A percentile compares a stretch with the other conserved stretches of the same genome.
phyloP scores from a whole-genome alignment of 768 basidiomycete genomes.

The Naematelia aurantialba region DNA sequence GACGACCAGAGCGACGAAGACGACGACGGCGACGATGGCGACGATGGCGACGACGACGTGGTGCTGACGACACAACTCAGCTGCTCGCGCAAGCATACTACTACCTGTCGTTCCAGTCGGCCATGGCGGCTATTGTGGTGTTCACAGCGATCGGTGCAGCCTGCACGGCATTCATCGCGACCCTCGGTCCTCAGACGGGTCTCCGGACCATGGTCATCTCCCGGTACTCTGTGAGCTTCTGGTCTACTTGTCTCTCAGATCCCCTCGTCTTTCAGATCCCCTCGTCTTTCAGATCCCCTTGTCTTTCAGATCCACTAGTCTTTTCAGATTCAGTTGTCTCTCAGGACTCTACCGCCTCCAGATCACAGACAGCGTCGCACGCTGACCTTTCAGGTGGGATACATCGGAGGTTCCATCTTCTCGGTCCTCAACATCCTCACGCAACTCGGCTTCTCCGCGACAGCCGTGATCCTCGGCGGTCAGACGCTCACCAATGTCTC shows the following conservation, averaged over 20 bases:
- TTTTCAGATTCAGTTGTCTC: conserved; percentile 44
- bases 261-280: conserved; percentile 53
- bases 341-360: too few relatives aligned
- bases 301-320: conserved; percentile 51
- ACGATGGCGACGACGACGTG: background rate
- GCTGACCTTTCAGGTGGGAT: conserved; percentile 48
- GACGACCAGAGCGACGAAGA: background rate
- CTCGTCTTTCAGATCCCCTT: conserved; percentile 10
- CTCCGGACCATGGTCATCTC: conserved; percentile 58
- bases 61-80: background rate
- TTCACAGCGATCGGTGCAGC: conserved; percentile 55
- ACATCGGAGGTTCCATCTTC: conserved; percentile 56
- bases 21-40: background rate
- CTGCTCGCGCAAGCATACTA: conserved; percentile 55
- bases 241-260: too few relatives aligned
- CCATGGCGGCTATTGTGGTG: conserved; percentile 55
- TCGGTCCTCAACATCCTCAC: conserved; percentile 59
- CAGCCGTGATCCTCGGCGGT: conserved; percentile 58
- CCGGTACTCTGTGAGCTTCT: conserved; percentile 8
- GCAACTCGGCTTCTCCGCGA: conserved; percentile 57
- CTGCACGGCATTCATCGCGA: conserved; percentile 57
- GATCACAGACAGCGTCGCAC: background rate
- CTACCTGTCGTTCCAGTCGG: conserved; percentile 56
- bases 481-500: conserved; percentile 56
- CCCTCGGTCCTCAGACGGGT: conserved; percentile 58